Percentiles rank a stretch among this genome's conserved stretches.
These are phyloP conservation scores for Carallia pectinifolia DNA, from an alignment of 345 rosid genomes.

Conservation along the genomic window DNA sequence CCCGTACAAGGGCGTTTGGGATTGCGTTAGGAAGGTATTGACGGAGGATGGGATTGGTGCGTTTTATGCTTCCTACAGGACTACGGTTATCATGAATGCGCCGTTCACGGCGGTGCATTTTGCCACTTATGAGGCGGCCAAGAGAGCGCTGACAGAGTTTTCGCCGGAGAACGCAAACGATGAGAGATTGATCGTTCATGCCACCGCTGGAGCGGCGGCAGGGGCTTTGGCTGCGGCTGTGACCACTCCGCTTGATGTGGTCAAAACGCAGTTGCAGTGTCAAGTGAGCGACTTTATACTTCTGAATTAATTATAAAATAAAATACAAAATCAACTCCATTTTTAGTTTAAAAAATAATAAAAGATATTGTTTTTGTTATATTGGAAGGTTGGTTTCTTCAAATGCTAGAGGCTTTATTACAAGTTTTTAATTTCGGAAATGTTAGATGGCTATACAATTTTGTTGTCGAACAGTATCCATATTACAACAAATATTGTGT, in stretches of 20 bases:
- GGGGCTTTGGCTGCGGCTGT: conserved; percentile 29
- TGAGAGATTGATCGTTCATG: conserved; percentile 23
- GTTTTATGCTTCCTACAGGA: conserved; percentile 24
- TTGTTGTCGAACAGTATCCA: no score
- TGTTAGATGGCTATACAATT: no score
- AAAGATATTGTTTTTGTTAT: no score
- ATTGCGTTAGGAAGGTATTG: conserved; percentile 20
- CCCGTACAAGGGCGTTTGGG: conserved; percentile 26
- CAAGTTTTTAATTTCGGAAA: no score
- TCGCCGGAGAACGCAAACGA: conserved; percentile 21
- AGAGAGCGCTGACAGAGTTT: conserved; percentile 19
- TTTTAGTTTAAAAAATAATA: no score
- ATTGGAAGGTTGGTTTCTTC: no score
- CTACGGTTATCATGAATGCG: conserved; percentile 31
- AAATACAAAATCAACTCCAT: no score
- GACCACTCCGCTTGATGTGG: conserved; percentile 33
- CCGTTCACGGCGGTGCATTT: conserved; percentile 29
- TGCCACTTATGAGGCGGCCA: conserved; percentile 31
- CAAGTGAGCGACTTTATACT: conserved; percentile 9
- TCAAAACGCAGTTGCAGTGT: conserved; percentile 29
- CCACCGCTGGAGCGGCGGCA: conserved; percentile 29
- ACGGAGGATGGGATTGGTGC: conserved; percentile 21
- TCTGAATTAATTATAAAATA: not conserved
- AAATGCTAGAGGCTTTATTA: no score
- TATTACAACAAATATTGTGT: no score